A percentile compares a stretch with the other conserved stretches of the same genome.
Evolutionary conservation across 768 basidiomycete genomes (phyloP).

Genomic region (Trametes sanguinea): DNA sequence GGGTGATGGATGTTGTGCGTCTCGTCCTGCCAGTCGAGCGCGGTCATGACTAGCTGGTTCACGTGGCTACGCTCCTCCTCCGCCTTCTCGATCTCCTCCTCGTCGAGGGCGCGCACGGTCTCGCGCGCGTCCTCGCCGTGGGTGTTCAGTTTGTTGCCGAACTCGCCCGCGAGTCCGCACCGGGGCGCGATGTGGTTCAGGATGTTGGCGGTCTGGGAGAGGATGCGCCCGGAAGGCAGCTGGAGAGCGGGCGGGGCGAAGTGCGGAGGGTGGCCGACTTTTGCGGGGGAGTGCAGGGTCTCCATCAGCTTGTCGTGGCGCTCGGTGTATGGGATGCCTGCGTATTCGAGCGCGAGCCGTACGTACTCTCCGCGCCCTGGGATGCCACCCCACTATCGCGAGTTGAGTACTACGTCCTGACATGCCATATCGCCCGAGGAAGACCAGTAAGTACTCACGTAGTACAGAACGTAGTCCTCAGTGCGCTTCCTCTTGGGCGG

Average conservation of each 20-base stretch:
- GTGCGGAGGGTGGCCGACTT: conserved; percentile 32
- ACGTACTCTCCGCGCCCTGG: conserved; percentile 43
- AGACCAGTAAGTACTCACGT: not conserved
- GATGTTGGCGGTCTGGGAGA: conserved; percentile 43
- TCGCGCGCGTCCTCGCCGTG: conserved; percentile 6
- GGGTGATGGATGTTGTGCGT: conserved; percentile 41
- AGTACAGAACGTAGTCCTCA: conserved; percentile 14
- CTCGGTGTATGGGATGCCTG: conserved; percentile 38
- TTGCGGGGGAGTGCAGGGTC: conserved; percentile 24
- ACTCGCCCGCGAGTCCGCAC: conserved; percentile 36
- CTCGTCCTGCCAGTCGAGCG: conserved; percentile 39
- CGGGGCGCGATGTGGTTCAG: conserved; percentile 39
- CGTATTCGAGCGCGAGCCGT: conserved; percentile 41
- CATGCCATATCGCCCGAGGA: too few species aligned
- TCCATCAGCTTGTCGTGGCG: conserved; percentile 20
- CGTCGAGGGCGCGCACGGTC: conserved; percentile 15
- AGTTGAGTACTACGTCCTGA: not conserved
- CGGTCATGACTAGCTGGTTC: conserved; percentile 43
- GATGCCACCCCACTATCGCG: conserved; percentile 34
- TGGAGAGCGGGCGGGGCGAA: conserved; percentile 46
- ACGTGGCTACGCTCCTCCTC: conserved; percentile 36
- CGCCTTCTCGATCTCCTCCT: conserved; percentile 33
- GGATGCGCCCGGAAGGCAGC: conserved; percentile 30
- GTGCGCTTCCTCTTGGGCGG: conserved; percentile 9
- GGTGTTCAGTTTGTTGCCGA: conserved; percentile 17